A percentile compares a stretch with the other conserved stretches of the same genome.
phyloP scores from a whole-genome alignment of 2,329 filamentous ascomycete species.

The Ophiosphaerella herpotricha region DNA sequence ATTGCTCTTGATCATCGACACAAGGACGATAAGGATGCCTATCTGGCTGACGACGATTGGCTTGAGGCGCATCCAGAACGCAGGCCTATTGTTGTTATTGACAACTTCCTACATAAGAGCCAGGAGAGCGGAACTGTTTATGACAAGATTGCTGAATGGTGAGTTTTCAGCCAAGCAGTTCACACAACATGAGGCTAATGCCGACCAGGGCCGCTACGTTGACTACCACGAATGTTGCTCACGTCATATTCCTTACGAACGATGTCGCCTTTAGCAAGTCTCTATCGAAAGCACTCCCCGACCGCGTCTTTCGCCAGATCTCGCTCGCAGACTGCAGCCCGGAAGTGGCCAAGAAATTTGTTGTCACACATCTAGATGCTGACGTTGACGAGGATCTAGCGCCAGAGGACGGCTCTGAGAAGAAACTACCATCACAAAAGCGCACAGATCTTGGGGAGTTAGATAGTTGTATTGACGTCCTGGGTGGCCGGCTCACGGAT shows the following conservation, averaged over 20 bases:
- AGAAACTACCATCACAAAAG: conserved; percentile 53
- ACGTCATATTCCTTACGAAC: conserved; percentile 91
- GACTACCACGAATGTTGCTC: conserved; percentile 85
- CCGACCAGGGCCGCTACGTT: conserved; percentile 70
- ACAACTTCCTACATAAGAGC: conserved; percentile 86
- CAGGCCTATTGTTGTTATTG: conserved; percentile 82
- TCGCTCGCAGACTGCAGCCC: conserved; percentile 82
- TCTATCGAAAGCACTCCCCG: conserved; percentile 82
- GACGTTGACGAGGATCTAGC: conserved; percentile 49
- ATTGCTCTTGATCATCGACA: conserved; percentile 72
- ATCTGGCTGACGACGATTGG: conserved; percentile 80
- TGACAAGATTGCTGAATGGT: conserved; percentile 72
- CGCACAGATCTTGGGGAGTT: conserved; percentile 69
- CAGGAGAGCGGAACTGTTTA: conserved; percentile 54
- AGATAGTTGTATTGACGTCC: conserved; percentile 76
- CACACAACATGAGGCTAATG: conserved; percentile 9
- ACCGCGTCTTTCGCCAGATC: conserved; percentile 86
- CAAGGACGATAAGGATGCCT: conserved; percentile 73
- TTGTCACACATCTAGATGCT: conserved; percentile 77
- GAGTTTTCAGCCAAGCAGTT: conserved; percentile 7
- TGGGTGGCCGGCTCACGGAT: conserved; percentile 93
- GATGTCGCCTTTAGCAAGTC: conserved; percentile 89
- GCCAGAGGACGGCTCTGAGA: conserved; percentile 44
- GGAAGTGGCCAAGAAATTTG: conserved; percentile 84
- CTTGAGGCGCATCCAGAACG: conserved; percentile 86